These are phyloP conservation scores for Capillidium rhysosporum DNA, from an alignment of 371 early-diverging fungal species.

Conservation along the genomic window DNA sequence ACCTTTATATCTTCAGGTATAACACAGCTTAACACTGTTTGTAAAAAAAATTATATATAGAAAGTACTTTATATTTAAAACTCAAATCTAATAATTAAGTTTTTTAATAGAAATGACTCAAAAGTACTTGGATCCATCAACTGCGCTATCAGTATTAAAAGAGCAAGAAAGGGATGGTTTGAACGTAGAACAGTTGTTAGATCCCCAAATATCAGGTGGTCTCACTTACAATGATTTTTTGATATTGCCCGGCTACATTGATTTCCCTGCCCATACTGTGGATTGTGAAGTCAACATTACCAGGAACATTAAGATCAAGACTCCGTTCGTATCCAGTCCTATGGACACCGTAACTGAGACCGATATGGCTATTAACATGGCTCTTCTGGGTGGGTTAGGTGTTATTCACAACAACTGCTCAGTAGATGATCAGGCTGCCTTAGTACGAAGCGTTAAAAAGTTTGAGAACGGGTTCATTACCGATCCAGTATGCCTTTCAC, in stretches of 20 bases:
- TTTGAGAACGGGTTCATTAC: conserved; percentile 96
- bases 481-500: conserved; percentile 76
- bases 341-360: conserved; percentile 98
- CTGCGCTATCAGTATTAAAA: conserved; percentile 19
- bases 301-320: conserved; percentile 65
- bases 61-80: too few species aligned
- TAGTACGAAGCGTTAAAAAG: conserved; percentile 94
- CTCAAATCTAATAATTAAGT: neutral
- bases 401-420: conserved; percentile 95
- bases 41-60: too few species aligned
- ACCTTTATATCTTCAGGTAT: too few species aligned
- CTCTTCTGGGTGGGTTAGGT: conserved; percentile 87
- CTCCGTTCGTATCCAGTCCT: conserved; percentile 83
- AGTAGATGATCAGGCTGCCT: conserved; percentile 82
- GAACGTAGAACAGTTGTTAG: conserved; percentile 48
- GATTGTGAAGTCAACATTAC: conserved; percentile 66
- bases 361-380: conserved; percentile 94
- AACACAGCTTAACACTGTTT: too few species aligned
- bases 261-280: conserved; percentile 69
- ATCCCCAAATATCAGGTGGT: conserved; percentile 52
- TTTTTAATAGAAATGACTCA: neutral
- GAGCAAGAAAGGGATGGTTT: conserved; percentile 44
- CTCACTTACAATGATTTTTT: conserved; percentile 95
- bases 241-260: conserved; percentile 86
- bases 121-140: conserved; percentile 18